These are phyloP conservation scores for Scalesia atractyloides DNA, from an alignment of 129 eudicot species.

Conservation along the genomic window DNA sequence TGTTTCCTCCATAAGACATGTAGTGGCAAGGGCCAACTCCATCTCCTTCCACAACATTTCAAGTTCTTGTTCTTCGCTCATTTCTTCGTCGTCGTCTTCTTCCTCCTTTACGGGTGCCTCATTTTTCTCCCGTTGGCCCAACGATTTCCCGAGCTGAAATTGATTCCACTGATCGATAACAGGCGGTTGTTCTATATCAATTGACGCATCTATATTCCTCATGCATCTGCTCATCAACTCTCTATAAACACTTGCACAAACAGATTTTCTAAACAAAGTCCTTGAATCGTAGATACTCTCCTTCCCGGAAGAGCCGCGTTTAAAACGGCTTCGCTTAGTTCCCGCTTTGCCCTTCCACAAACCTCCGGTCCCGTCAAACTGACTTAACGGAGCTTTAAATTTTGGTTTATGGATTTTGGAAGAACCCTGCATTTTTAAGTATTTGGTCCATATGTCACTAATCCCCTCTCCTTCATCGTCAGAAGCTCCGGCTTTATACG, in stretches of 20 bases:
- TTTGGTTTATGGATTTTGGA: conserved; percentile 33
- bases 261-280: conserved; percentile 54
- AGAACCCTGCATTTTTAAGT: conserved; percentile 48
- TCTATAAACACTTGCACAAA: conserved; percentile 66
- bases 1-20: conserved; percentile 69
- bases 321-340: conserved; percentile 39
- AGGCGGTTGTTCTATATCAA: conserved; percentile 61
- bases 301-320: conserved; percentile 44
- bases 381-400: conserved; percentile 31
- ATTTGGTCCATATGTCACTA: conserved; percentile 50
- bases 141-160: conserved; percentile 46
- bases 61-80: conserved; percentile 46
- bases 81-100: conserved; percentile 76
- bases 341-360: conserved; percentile 43
- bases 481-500: conserved; percentile 40
- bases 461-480: conserved; percentile 36
- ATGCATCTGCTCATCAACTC: conserved; percentile 82
- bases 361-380: conserved; percentile 31
- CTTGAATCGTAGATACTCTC: conserved; percentile 72
- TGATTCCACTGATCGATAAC: conserved; percentile 84
- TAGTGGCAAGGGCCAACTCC: conserved; percentile 82
- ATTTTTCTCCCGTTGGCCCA: conserved; percentile 40
- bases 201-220: conserved; percentile 77
- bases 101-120: conserved; percentile 45
- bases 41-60: conserved; percentile 90